Conservation (phyloP, 805 yeast species). For the Isabelozyma pseudorhagii region DNA sequence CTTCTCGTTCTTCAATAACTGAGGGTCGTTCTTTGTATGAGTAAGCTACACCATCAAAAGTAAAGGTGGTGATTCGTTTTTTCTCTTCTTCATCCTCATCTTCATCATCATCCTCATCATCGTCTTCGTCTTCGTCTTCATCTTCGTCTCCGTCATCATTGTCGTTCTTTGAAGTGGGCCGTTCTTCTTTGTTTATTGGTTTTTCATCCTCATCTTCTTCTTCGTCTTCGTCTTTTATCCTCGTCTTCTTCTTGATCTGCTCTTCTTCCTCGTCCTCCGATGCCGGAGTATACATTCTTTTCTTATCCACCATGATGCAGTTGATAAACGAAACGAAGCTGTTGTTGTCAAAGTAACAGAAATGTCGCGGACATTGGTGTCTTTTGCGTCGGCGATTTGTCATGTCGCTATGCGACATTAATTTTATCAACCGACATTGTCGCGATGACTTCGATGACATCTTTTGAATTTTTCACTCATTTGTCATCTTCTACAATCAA, state of each 20-base stretch:
- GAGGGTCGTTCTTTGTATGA: constrained; percentile 91
- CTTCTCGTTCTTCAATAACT: constrained; percentile 89
- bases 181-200: neutral
- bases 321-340: neutral
- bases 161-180: constrained; percentile 5
- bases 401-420: constrained; percentile 2
- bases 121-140: constrained; percentile 26
- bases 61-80: constrained; percentile 46
- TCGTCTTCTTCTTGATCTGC: constrained; percentile 21
- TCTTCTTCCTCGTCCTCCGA: constrained; percentile 25
- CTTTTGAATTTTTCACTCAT: neutral
- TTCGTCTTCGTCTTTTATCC: constrained; percentile 13
- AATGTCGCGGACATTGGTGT: neutral
- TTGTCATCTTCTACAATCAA: constrained; percentile 1
- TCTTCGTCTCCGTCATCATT: constrained; percentile 21
- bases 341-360: neutral
- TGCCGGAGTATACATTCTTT: constrained; percentile 21
- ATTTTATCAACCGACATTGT: neutral
- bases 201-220: constrained; percentile 10
- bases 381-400: neutral
- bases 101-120: constrained; percentile 38
- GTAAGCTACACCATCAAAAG: constrained; percentile 75
- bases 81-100: constrained; percentile 42
- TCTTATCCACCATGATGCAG: constrained; percentile 29
- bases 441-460: neutral